These are phyloP conservation scores for Acacia acuminata DNA, from an alignment of 306 rosid genomes.

Conservation along the genomic window DNA sequence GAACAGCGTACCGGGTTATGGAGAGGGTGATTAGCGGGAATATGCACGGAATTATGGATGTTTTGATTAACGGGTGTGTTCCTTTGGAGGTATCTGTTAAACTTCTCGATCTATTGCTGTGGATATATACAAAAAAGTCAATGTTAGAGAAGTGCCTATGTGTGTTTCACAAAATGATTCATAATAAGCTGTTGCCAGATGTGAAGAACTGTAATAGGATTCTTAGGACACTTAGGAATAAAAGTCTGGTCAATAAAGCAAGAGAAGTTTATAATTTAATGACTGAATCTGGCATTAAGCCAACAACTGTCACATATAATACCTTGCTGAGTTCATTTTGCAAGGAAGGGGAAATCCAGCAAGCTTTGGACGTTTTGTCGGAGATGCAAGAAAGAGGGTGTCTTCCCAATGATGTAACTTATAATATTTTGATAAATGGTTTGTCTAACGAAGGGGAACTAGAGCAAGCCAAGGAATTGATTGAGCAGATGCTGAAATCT, in stretches of 20 bases:
- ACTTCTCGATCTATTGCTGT: constrained; percentile 66
- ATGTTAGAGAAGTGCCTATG: constrained; percentile 57
- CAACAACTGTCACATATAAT: constrained; percentile 62
- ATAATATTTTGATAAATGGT: constrained; percentile 70
- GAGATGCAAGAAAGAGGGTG: constrained; percentile 61
- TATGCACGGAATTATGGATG: constrained; percentile 44
- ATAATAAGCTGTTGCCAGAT: constrained; percentile 63
- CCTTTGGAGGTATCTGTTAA: constrained; percentile 37
- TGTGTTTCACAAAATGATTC: constrained; percentile 56
- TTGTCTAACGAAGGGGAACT: constrained; percentile 62
- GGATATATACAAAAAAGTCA: constrained; percentile 49
- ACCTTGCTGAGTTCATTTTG: constrained; percentile 68
- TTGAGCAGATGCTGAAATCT: constrained; percentile 53
- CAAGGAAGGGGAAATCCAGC: constrained; percentile 63
- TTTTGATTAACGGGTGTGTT: constrained; percentile 37
- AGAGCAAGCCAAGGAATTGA: constrained; percentile 52
- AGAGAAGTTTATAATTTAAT: constrained; percentile 58
- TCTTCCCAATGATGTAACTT: constrained; percentile 52
- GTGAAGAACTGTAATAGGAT: constrained; percentile 77
- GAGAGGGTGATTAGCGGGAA: constrained; percentile 47
- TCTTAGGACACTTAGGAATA: constrained; percentile 63
- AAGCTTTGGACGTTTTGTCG: constrained; percentile 49
- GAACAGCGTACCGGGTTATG: constrained; percentile 60
- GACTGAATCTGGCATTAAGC: constrained; percentile 59
- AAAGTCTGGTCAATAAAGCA: constrained; percentile 34